Base-by-base conservation (phyloP, 768 basidiomycete genomes). In the Suillus plorans region DNA sequence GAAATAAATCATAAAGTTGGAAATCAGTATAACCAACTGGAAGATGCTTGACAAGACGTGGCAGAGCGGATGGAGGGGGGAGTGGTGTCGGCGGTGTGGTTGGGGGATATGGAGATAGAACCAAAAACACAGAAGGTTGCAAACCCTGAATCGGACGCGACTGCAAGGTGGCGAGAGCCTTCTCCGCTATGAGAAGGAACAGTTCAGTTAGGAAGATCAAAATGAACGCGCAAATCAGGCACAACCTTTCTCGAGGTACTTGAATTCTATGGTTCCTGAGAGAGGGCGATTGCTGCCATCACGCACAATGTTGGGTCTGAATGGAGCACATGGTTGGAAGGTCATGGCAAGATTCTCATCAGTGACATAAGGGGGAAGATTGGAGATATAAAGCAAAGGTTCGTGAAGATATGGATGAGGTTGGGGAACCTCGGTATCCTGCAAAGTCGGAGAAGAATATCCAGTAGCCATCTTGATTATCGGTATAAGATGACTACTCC, bases 341-440 rank as follows among this genome's bases (percentile, higher is more conserved):
- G 90, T 87, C 67, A 84, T 70, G 2, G 92, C 93, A 28, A 95
- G 81, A 69, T 87, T 88, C 72, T 91, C 88, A 76, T 95, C 93
- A 61, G 86, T 80, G 60, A 93, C 84, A 77, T 84, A 86, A 42
- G 87, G 77, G 5, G 94, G 89, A 50, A 95, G 77, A 75, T 87
- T 89, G 28, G 93, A 86, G 76, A 95, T 88, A 80, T 93, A 89
- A 55, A 95, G 81, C 66, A 91, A 73, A 22, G 93, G 91, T 72
- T 94, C 91, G 73, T 90, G 89, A 69, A 95, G 85, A 79, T 92
- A 94, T 39, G 93, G 93, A 72, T 95, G 93, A 62, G 85, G 84
- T 62, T 77, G 75, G 66, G 73, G 74, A 55, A 66, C 69, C 61
- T 75, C 75, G 52, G 60, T 65, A 66, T 77, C 73, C 72, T 72